Evolutionary conservation across 1,284 basidiomycete species (phyloP), one percentile per base, ranked within the genome.

Genomic region (Salmacisia buchloeana): DNA sequence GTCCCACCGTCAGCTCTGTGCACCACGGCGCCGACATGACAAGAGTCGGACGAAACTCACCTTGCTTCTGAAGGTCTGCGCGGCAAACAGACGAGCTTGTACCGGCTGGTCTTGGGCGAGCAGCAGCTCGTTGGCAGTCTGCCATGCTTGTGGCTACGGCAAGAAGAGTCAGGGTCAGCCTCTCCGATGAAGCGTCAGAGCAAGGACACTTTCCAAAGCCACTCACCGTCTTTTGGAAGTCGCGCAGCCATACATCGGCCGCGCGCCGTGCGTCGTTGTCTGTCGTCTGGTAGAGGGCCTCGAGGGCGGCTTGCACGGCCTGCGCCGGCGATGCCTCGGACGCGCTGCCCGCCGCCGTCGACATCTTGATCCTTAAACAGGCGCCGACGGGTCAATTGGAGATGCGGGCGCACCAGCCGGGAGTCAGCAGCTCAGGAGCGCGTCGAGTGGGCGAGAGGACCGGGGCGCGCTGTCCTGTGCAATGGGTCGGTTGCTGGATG

Each of bases 141-240:
- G 85, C 96, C 96, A 99, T 73, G 96, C 94, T 81, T 97, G 91
- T 78, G 87, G 85, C 91, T 49, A 21, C 5, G 39, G 39, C 18
- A 15, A 15, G 39, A 49, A 39, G n/a, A 61, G 29, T 61, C 52
- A 31, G 34, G 39, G 39, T n/a, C 29, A 38, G 21, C 29, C 13
- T 27, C 18, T 25, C 15, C 12, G 35, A 38, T 38, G 83, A 73
- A 77, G 73, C 59, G 43, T 64, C 58, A 52, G 49, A 36, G 52
- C 63, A 52, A 61, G 41, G 82, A 81, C n/a, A n/a, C n/a, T n/a
- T n/a, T n/a, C n/a, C n/a, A n/a, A n/a, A n/a, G n/a, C 82, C 78
- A 90, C 87, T 87, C 87, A 94, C 92, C 83, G 91, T 92, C 84
- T 94, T 92, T 83, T 96, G 92, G 80, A 94, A 96, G 82, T 92